phyloP scores from a whole-genome alignment of 2,329 filamentous ascomycete genomes.

The Aaosphaeria arxii region DNA sequence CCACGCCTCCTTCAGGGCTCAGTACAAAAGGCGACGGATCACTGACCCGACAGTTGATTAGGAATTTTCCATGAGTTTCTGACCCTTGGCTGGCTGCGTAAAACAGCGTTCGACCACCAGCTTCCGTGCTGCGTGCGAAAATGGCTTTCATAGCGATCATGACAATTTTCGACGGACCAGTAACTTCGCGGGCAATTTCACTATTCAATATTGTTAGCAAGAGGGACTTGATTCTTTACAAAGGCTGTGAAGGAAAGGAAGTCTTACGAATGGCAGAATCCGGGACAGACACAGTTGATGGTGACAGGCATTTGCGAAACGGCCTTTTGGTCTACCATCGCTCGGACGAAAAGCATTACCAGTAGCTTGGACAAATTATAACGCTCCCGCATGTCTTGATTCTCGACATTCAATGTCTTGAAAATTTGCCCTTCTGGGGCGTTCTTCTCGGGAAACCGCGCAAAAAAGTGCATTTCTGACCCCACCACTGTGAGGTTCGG shows the following conservation, averaged over 20 bases:
- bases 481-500: constrained; percentile 8
- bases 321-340: constrained; percentile 15
- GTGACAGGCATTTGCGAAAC: constrained; percentile 20
- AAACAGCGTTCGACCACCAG: constrained; percentile 40
- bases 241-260: not conserved
- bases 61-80: constrained; percentile 41
- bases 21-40: constrained; percentile 30
- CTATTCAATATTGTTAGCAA: constrained; percentile 4
- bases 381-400: not conserved
- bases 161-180: constrained; percentile 9
- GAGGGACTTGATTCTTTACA: not conserved
- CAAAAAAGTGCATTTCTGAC: not conserved
- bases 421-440: constrained; percentile 2
- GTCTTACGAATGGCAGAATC: constrained; percentile 29
- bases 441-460: constrained; percentile 1
- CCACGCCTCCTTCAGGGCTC: constrained; percentile 34
- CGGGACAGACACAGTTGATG: constrained; percentile 32
- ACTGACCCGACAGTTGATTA: constrained; percentile 32
- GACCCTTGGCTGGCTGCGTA: constrained; percentile 32
- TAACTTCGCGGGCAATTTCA: constrained; percentile 18
- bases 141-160: constrained; percentile 12
- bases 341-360: constrained; percentile 16
- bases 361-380: constrained; percentile 3
- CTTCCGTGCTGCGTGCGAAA: constrained; percentile 37
- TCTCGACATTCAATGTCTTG: constrained; percentile 1